phyloP scores from a whole-genome alignment of 2,329 filamentous ascomycete species.

The Stenocarpella maydis region DNA sequence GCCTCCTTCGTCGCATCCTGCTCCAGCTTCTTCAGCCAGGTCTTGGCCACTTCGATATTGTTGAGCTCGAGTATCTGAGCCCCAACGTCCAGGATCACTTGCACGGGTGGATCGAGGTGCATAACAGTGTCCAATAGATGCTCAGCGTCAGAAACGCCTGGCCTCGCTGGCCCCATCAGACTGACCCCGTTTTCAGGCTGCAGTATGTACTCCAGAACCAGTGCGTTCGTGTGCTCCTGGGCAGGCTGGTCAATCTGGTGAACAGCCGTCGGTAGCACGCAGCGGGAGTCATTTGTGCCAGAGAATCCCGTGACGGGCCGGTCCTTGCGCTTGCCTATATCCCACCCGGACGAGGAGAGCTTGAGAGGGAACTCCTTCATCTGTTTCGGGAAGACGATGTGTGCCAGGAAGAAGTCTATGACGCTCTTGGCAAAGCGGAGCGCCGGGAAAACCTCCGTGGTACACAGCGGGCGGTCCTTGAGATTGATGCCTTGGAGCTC shows the following conservation, averaged over 20 bases:
- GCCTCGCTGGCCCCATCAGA: conserved; percentile 26
- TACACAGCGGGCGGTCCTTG: conserved; percentile 59
- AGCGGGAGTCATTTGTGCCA: conserved; percentile 71
- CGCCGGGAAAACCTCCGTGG: conserved; percentile 57
- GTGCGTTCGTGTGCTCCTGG: conserved; percentile 72
- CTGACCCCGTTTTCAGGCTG: conserved; percentile 57
- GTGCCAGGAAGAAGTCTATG: conserved; percentile 70
- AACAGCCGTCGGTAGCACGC: conserved; percentile 65
- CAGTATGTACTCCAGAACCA: conserved; percentile 68
- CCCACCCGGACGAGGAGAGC: conserved; percentile 73
- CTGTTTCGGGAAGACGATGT: conserved; percentile 67
- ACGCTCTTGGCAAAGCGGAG: conserved; percentile 56
- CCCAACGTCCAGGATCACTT: conserved; percentile 75
- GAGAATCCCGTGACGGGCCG: conserved; percentile 71
- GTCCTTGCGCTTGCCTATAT: conserved; percentile 58
- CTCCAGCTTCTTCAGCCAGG: conserved; percentile 57
- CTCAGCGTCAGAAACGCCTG: conserved; percentile 46
- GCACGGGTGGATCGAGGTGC: conserved; percentile 31
- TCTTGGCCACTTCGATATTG: conserved; percentile 61
- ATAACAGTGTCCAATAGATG: conserved; percentile 53
- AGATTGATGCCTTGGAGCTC: conserved; percentile 64
- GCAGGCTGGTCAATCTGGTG: conserved; percentile 61
- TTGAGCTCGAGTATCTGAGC: conserved; percentile 72
- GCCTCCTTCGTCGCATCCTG: conserved; percentile 47
- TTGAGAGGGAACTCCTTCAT: conserved; percentile 70